Conservation (phyloP, 129 eudicot species). For the Escallonia herrerae region DNA sequence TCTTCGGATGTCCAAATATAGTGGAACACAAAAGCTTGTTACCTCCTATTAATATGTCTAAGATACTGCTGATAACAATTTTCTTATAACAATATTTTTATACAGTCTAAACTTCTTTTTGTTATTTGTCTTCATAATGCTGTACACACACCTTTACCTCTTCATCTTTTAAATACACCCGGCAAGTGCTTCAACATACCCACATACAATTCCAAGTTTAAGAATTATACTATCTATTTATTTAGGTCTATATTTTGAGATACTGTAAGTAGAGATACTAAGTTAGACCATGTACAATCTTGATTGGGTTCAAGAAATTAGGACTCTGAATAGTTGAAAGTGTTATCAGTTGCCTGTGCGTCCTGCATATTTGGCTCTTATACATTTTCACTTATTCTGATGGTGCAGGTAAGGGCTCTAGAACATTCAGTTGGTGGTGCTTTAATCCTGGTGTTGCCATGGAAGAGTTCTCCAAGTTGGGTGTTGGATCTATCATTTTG, state of each 20-base stretch:
- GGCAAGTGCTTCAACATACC: not conserved
- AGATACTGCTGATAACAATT: no score
- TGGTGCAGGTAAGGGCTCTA: slow-evolving; percentile 63
- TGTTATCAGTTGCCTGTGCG: not conserved
- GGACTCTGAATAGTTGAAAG: no score
- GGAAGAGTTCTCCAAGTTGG: slow-evolving; percentile 73
- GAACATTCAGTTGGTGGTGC: slow-evolving; percentile 98
- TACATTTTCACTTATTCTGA: slow-evolving; percentile 3
- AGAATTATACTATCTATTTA: not conserved
- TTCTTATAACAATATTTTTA: no score
- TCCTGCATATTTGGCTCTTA: not conserved
- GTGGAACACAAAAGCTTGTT: no score
- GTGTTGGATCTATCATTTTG: slow-evolving; percentile 86
- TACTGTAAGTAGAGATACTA: not conserved
- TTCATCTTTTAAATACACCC: no score
- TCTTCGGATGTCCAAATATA: no score
- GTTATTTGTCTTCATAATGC: no score
- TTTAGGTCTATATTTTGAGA: not conserved
- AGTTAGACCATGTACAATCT: not conserved
- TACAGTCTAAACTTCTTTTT: no score
- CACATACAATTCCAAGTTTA: not conserved
- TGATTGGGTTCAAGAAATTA: no score
- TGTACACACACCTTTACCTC: no score
- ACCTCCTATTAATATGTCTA: no score
- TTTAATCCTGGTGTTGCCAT: slow-evolving; percentile 93